These are phyloP conservation scores for Magnaporthiopsis rhizophila DNA, from an alignment of 2,329 filamentous ascomycete genomes.

Conservation along the genomic window DNA sequence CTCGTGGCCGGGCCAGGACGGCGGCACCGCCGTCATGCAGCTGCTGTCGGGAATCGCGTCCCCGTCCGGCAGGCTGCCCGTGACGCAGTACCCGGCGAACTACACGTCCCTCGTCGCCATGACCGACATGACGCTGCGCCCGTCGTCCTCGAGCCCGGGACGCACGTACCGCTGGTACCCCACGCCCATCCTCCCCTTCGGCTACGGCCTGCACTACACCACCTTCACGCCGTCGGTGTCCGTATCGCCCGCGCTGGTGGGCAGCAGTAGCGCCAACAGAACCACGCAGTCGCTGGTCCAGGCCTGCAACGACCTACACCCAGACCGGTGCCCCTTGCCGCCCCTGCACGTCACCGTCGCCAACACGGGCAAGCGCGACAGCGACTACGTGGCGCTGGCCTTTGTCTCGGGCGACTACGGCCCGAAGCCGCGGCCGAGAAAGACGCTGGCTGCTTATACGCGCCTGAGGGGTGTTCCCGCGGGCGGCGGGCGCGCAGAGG, in stretches of 20 bases:
- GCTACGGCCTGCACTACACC: slow-evolving; percentile 51
- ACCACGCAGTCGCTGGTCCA: slow-evolving; percentile 8
- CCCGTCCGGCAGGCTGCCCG: slow-evolving; percentile 45
- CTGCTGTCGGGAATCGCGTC: slow-evolving; percentile 41
- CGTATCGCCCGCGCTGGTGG: not conserved
- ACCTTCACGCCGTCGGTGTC: slow-evolving; percentile 30
- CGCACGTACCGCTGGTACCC: slow-evolving; percentile 53
- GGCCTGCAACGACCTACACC: slow-evolving; percentile 23
- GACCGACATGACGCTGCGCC: slow-evolving; percentile 48
- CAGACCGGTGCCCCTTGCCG: slow-evolving; percentile 12
- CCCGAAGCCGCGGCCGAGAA: slow-evolving; percentile 42
- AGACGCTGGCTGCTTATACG: slow-evolving; percentile 42
- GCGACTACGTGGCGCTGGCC: slow-evolving; percentile 44
- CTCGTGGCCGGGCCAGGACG: slow-evolving; percentile 52
- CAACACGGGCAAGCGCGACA: slow-evolving; percentile 37
- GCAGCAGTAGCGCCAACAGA: not conserved
- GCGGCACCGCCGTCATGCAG: slow-evolving; percentile 46
- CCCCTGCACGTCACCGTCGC: slow-evolving; percentile 25
- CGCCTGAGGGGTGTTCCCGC: slow-evolving; percentile 31
- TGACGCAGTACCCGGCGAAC: slow-evolving; percentile 46
- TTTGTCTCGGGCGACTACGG: slow-evolving; percentile 39
- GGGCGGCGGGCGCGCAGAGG: slow-evolving; percentile 20
- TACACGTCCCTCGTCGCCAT: slow-evolving; percentile 44
- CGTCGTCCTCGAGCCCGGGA: slow-evolving; percentile 28
- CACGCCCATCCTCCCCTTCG: slow-evolving; percentile 43